Conservation (phyloP, 352 stramenopile species). For the Globisporangium solare region DNA sequence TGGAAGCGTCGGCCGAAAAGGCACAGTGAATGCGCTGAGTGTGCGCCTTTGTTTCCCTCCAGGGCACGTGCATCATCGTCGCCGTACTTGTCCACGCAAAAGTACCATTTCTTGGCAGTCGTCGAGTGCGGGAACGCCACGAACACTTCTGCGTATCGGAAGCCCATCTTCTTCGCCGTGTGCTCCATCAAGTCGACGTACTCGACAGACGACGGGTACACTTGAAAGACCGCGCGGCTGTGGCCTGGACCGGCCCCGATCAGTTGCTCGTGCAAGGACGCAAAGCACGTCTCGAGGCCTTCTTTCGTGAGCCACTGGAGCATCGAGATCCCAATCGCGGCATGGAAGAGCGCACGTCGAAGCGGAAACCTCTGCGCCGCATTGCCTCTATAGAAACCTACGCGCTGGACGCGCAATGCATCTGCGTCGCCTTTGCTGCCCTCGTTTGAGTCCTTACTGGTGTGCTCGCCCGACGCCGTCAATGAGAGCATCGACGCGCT, state of each 20-base stretch:
- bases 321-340: conserved; percentile 77
- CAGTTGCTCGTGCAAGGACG: conserved; percentile 36
- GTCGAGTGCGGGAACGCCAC: conserved; percentile 67
- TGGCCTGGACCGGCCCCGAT: not conserved
- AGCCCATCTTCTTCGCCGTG: conserved; percentile 37
- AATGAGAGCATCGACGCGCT: conserved; percentile 72
- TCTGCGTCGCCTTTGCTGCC: not conserved
- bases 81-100: conserved; percentile 22
- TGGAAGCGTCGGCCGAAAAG: conserved; percentile 59
- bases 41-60: conserved; percentile 1
- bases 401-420: conserved; percentile 10
- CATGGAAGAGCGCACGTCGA: conserved; percentile 32
- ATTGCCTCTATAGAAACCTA: conserved; percentile 63
- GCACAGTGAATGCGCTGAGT: conserved; percentile 19
- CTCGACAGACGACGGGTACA: conserved; percentile 50
- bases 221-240: conserved; percentile 51
- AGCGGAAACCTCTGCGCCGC: conserved; percentile 58
- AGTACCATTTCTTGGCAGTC: conserved; percentile 75
- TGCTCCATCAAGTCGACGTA: conserved; percentile 62
- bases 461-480: conserved; percentile 5
- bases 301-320: conserved; percentile 71
- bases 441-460: not conserved
- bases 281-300: conserved; percentile 57
- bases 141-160: conserved; percentile 50
- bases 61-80: not conserved